Conservation (phyloP, 768 basidiomycete genomes). For the Asterophora parasitica region DNA sequence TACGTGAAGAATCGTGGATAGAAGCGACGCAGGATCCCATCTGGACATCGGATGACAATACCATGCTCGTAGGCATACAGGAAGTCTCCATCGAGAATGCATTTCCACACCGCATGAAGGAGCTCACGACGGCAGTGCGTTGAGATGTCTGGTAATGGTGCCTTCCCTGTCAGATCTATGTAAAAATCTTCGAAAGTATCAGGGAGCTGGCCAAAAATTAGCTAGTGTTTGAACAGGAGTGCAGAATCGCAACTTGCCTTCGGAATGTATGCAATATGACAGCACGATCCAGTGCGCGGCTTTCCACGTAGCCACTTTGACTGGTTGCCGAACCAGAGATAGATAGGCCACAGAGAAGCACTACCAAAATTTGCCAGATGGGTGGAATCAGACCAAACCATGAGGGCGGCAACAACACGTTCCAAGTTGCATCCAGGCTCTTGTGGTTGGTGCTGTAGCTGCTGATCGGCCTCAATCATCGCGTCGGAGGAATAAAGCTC, state of each 20-base stretch:
- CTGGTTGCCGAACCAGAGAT: conserved; percentile 27
- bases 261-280: conserved; percentile 25
- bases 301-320: conserved; percentile 28
- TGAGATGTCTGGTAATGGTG: not conserved
- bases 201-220: not conserved
- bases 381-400: conserved; percentile 32
- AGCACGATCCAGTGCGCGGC: conserved; percentile 15
- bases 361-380: conserved; percentile 32
- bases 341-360: conserved; percentile 18
- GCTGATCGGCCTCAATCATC: not conserved
- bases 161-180: not conserved
- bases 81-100: conserved; percentile 21
- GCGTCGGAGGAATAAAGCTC: too few species aligned
- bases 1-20: conserved; percentile 27
- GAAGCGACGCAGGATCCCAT: conserved; percentile 19
- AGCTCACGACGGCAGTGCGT: conserved; percentile 23
- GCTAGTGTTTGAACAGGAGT: too few species aligned
- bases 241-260: conserved; percentile 17
- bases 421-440: conserved; percentile 17
- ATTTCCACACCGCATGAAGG: conserved; percentile 22
- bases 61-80: conserved; percentile 22
- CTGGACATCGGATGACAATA: conserved; percentile 17
- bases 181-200: conserved; percentile 8
- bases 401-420: conserved; percentile 20
- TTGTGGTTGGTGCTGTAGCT: conserved; percentile 5